Evolutionary conservation across 1,284 basidiomycete genomes (phyloP).

Genomic region (Leccinum griseonigrum): DNA sequence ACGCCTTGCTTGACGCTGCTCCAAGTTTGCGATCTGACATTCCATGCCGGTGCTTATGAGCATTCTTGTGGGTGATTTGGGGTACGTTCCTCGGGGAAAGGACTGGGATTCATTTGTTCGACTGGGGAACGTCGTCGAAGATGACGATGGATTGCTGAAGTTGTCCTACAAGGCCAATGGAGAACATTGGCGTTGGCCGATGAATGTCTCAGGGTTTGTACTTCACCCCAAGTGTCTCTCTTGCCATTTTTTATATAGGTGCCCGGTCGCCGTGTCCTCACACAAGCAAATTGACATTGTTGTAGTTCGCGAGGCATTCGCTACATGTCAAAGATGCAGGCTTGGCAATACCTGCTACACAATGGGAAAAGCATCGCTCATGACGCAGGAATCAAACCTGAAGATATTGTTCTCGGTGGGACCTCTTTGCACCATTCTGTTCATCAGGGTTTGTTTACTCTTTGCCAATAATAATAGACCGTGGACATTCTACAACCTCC

Average conservation of each 20-base stretch:
- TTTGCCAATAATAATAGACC: neutral
- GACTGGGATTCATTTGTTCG: conserved; percentile 39
- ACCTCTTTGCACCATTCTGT: neutral
- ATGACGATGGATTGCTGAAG: conserved; percentile 22
- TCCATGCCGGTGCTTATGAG: conserved; percentile 37
- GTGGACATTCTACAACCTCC: too few relatives aligned
- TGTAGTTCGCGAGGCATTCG: conserved; percentile 36
- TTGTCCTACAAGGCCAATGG: conserved; percentile 24
- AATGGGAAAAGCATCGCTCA: conserved; percentile 35
- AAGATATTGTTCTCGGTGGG: conserved; percentile 46
- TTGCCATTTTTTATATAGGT: conserved; percentile 33
- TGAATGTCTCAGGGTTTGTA: conserved; percentile 40
- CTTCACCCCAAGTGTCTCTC: neutral
- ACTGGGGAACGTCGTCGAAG: conserved; percentile 40
- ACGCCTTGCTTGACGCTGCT: conserved; percentile 35
- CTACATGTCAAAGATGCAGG: conserved; percentile 33
- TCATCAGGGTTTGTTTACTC: neutral
- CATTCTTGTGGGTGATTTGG: conserved; percentile 49
- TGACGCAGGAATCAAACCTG: conserved; percentile 37
- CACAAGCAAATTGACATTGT: conserved; percentile 38
- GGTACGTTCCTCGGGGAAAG: conserved; percentile 39
- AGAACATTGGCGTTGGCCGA: conserved; percentile 39
- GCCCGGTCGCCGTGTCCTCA: conserved; percentile 44
- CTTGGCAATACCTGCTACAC: conserved; percentile 43
- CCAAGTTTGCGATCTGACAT: conserved; percentile 39